phyloP scores from a whole-genome alignment of 1,139 yeast species.

The Diutina siamensis region DNA sequence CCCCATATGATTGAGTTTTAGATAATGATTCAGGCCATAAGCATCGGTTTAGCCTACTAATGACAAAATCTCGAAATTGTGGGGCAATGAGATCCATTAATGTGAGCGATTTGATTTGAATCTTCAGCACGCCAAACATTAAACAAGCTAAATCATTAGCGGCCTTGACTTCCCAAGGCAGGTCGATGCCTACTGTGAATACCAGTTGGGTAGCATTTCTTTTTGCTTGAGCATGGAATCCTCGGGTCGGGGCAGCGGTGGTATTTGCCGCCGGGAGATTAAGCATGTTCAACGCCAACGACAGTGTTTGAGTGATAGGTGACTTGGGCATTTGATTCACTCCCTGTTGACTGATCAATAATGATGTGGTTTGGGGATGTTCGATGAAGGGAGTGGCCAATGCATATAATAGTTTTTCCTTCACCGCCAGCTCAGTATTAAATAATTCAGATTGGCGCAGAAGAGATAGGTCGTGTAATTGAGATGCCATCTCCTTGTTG shows the following conservation, averaged over 20 bases:
- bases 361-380: slow-evolving; percentile 6
- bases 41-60: slow-evolving; percentile 34
- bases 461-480: neutral
- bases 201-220: slow-evolving; percentile 70
- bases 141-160: slow-evolving; percentile 86
- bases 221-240: slow-evolving; percentile 54
- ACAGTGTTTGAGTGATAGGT: slow-evolving; percentile 14
- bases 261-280: slow-evolving; percentile 8
- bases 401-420: slow-evolving; percentile 48
- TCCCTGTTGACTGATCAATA: neutral
- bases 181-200: slow-evolving; percentile 63
- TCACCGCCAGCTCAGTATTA: slow-evolving; percentile 15
- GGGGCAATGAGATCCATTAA: slow-evolving; percentile 71
- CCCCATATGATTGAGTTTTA: slow-evolving; percentile 6
- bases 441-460: neutral
- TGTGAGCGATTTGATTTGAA: slow-evolving; percentile 49
- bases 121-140: slow-evolving; percentile 71
- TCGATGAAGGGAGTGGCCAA: slow-evolving; percentile 70
- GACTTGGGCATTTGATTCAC: neutral
- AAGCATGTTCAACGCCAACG: slow-evolving; percentile 17
- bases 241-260: slow-evolving; percentile 20
- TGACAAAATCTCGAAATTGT: slow-evolving; percentile 56
- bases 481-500: neutral
- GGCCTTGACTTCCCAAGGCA: slow-evolving; percentile 74
- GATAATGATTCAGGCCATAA: neutral